Base-by-base conservation (phyloP, 75 land plant species). In the Pinus tabuliformis region DNA sequence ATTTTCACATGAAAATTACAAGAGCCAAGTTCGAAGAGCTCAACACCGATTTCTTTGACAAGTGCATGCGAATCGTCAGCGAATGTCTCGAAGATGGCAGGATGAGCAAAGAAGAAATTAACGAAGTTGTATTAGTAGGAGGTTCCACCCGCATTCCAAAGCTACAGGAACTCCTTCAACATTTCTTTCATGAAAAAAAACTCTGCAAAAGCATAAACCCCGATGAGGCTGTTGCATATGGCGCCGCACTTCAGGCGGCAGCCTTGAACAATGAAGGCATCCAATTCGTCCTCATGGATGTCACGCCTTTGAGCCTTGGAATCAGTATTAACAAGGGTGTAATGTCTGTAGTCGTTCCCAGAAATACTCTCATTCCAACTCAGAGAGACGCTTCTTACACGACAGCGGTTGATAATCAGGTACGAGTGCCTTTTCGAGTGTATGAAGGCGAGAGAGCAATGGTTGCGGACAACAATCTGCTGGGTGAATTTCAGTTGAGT, bases 61-160 rank as follows among this genome's bases (percentile, higher is more conserved):
- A 81, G 73, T 84, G 86, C 57, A 84, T 84, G 76, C 79, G 74
- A 74, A 79, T 75, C n/a, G 83, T 84, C 13, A 76, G 74, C 73
- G 66, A 81, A 56, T 84, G 84, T 56, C 5, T 84, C 21, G 64
- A 62, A 22, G 83, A 84, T 33, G 84, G 80, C 18, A 74, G 62
- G 73, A 58, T 84, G 76, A 72, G 26, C 26, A 62, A 80, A 70
- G 24, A 12, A 9, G 12, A 49, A 3, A 71, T 45, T 9, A 45
- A 71, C 17, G 52, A 49, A 1, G 22, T 71, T 2, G 73, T 71
- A 6, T 3, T 71, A 8, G 56, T 71, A 8, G 56, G 54, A 1
- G 73, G 73, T 45, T 70, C 73, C 7, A 37, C 73, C 13, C n/a
- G 56, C 3, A 70, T 70, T 39, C 22, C 22, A 2, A 59, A 59